Conservation (phyloP, 176 grass and related monocot species). For the Oryza nivara region DNA sequence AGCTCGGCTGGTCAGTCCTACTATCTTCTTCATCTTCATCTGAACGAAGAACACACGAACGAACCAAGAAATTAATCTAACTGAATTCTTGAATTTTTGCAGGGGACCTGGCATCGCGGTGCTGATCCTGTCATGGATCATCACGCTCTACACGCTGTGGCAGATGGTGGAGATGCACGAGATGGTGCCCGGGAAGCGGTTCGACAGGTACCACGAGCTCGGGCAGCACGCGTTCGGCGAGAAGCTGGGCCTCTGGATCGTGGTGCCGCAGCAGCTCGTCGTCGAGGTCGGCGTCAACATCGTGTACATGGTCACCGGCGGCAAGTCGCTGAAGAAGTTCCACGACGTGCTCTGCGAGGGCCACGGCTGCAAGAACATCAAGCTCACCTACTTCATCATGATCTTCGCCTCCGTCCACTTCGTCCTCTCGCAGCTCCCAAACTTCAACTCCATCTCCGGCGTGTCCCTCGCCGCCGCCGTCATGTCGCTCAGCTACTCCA, state of each 20-base stretch:
- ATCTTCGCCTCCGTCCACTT: conserved; percentile 88
- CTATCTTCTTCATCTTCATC: no score
- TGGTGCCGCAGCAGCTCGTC: conserved; percentile 77
- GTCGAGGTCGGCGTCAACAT: conserved; percentile 94
- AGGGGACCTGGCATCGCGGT: conserved; percentile 84
- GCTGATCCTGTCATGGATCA: conserved; percentile 81
- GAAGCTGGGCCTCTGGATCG: conserved; percentile 83
- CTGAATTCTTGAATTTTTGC: background rate
- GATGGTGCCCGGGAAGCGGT: conserved; percentile 88
- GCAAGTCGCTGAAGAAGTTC: conserved; percentile 86
- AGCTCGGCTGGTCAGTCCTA: conserved; percentile 73
- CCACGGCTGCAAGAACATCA: conserved; percentile 61
- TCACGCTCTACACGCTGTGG: conserved; percentile 95
- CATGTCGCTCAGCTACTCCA: conserved; percentile 94
- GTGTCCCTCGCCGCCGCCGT: conserved; percentile 87
- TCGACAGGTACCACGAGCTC: conserved; percentile 94
- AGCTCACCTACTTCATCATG: conserved; percentile 90
- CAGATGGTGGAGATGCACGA: conserved; percentile 99
- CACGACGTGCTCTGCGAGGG: conserved; percentile 69
- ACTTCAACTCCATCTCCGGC: conserved; percentile 95
- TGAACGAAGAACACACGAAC: no score
- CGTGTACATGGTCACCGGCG: conserved; percentile 98
- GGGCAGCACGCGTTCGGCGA: conserved; percentile 88
- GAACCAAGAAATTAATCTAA: background rate
- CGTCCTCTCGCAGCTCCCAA: conserved; percentile 80